These are phyloP conservation scores for Caryopteris hybrid DNA, from an alignment of 305 asterid genomes.

Conservation along the genomic window DNA sequence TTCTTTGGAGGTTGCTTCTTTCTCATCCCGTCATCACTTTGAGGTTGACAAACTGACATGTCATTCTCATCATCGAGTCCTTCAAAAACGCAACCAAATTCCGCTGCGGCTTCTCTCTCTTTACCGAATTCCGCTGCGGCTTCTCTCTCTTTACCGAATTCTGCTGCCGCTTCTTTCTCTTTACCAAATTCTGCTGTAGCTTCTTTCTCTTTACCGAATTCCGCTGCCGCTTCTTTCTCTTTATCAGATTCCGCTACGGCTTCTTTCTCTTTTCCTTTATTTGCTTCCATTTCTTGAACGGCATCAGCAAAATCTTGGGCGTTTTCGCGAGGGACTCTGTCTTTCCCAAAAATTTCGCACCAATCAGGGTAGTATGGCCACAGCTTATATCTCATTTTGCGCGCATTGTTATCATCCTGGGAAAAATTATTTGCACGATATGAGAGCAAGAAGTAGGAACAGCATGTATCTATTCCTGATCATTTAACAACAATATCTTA, in stretches of 20 bases:
- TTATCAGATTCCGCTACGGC: slow-evolving; percentile 7
- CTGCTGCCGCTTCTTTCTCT: slow-evolving; percentile 6
- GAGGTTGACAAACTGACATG: slow-evolving; percentile 28
- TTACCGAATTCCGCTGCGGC: slow-evolving; percentile 11
- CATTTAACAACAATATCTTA: neutral
- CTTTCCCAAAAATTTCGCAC: slow-evolving; percentile 30
- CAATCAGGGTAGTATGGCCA: slow-evolving; percentile 30
- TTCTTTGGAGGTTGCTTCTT: slow-evolving; percentile 21
- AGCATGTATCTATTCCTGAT: neutral
- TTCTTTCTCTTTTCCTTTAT: slow-evolving; percentile 17
- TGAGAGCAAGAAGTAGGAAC: neutral
- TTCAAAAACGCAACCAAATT: slow-evolving; percentile 22
- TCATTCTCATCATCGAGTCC: slow-evolving; percentile 26
- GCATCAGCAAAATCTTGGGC: slow-evolving; percentile 12
- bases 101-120: neutral
- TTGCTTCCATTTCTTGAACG: slow-evolving; percentile 20
- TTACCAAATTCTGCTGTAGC: slow-evolving; percentile 16
- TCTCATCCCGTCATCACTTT: slow-evolving; percentile 13
- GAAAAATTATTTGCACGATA: neutral
- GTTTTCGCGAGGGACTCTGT: slow-evolving; percentile 1
- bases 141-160: neutral
- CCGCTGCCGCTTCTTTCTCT: neutral
- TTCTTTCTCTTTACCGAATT: neutral
- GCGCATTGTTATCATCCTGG: slow-evolving; percentile 27
- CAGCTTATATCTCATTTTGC: slow-evolving; percentile 18